Conservation (phyloP, 1,284 basidiomycete genomes). For the Anthracocystis setariae region DNA sequence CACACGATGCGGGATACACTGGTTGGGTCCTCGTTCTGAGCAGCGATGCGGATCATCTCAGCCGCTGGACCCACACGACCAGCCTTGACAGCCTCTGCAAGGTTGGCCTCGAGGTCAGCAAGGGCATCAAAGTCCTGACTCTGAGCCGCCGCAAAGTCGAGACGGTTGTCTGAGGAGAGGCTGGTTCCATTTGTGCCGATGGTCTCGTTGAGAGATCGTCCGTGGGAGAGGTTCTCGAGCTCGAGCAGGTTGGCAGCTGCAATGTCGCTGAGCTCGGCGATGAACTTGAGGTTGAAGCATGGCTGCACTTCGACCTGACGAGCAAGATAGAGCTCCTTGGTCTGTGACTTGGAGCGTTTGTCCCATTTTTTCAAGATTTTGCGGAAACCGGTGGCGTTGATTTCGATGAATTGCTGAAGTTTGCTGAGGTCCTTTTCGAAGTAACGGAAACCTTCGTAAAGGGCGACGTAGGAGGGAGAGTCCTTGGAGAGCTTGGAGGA, state of each 20-base stretch:
- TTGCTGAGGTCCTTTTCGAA: conserved; percentile 96
- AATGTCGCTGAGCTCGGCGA: conserved; percentile 92
- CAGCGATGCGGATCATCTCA: conserved; percentile 56
- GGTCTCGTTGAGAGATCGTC: conserved; percentile 32
- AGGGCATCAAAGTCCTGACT: conserved; percentile 58
- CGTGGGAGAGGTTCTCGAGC: conserved; percentile 76
- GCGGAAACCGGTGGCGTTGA: conserved; percentile 95
- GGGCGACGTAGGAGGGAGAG: conserved; percentile 70
- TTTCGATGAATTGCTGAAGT: conserved; percentile 95
- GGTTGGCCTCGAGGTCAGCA: conserved; percentile 61
- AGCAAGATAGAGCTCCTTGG: conserved; percentile 94
- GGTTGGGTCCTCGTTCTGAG: conserved; percentile 54
- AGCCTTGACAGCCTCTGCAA: conserved; percentile 54
- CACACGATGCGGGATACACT: conserved; percentile 64
- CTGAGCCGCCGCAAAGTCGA: conserved; percentile 64
- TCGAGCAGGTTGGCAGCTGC: conserved; percentile 93
- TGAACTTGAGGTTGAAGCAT: conserved; percentile 85
- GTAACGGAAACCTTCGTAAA: conserved; percentile 94
- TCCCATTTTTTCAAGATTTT: conserved; percentile 99
- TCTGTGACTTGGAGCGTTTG: conserved; percentile 91
- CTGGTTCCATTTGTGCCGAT: conserved; percentile 33
- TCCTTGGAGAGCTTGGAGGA: conserved; percentile 58
- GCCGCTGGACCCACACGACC: conserved; percentile 49
- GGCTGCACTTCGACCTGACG: conserved; percentile 97
- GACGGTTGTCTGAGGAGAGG: conserved; percentile 54